These are phyloP conservation scores for Conringia planisiliqua DNA, from an alignment of 345 rosid genomes.

Conservation along the genomic window DNA sequence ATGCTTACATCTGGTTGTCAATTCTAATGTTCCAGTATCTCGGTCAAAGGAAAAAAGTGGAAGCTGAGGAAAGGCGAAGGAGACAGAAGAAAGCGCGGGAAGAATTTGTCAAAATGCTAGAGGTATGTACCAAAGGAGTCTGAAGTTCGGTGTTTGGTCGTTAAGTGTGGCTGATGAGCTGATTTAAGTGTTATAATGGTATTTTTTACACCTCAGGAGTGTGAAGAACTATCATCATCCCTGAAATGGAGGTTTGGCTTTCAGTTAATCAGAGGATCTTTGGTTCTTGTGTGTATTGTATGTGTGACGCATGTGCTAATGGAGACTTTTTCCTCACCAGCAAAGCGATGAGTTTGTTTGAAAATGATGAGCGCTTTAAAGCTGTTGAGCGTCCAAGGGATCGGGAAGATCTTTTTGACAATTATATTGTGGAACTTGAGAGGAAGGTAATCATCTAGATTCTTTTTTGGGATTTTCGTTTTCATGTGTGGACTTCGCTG, in stretches of 20 bases:
- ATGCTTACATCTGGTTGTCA: constrained; percentile 16
- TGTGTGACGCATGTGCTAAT: constrained; percentile 24
- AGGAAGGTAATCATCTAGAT: constrained; percentile 67
- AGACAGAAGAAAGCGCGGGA: constrained; percentile 96
- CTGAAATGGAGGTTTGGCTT: constrained; percentile 81
- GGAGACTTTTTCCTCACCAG: constrained; percentile 43
- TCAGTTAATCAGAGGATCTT: not conserved
- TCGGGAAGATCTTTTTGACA: constrained; percentile 89
- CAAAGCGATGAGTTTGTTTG: constrained; percentile 84
- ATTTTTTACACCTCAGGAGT: constrained; percentile 60
- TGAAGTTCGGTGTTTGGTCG: constrained; percentile 5
- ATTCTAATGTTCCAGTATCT: constrained; percentile 50
- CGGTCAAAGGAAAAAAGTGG: constrained; percentile 94
- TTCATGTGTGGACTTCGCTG: not conserved
- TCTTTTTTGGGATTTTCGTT: not conserved
- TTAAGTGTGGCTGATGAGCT: not conserved
- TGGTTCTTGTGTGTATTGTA: not conserved
- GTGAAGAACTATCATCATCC: constrained; percentile 75
- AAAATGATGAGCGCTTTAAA: constrained; percentile 89
- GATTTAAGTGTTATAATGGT: constrained; percentile 25
- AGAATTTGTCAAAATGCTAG: constrained; percentile 89
- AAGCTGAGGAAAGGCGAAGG: constrained; percentile 92
- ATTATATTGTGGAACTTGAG: constrained; percentile 79
- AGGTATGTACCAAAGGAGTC: constrained; percentile 48
- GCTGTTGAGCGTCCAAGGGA: constrained; percentile 90